Evolutionary conservation across 495 filamentous ascomycete species (phyloP).

Genomic region (Geopyxis carbonaria): DNA sequence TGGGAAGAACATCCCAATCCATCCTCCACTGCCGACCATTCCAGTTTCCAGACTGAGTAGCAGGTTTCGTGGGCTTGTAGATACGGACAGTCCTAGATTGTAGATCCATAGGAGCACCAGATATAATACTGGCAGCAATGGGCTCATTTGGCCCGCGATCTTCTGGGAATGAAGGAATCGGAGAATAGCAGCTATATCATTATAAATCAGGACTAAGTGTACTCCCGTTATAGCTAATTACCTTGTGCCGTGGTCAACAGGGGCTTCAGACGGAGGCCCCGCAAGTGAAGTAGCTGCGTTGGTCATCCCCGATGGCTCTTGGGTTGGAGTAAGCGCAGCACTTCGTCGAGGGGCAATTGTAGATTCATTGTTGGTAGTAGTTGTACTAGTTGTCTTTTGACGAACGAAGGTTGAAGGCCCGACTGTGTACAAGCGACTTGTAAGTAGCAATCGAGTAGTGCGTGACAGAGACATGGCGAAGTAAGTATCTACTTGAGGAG

Average conservation of each 20-base stretch:
- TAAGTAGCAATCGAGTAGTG: too few relatives aligned
- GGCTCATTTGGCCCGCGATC: constrained; percentile 62
- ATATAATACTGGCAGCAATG: constrained; percentile 67
- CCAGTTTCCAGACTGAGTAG: constrained; percentile 83
- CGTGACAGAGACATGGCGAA: too few relatives aligned
- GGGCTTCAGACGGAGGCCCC: constrained; percentile 26
- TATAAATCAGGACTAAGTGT: too few relatives aligned
- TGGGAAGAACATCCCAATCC: constrained; percentile 81
- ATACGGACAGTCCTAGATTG: constrained; percentile 90
- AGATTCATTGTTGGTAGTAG: too few relatives aligned
- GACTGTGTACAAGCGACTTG: too few relatives aligned
- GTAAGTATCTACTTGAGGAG: too few relatives aligned
- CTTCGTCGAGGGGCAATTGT: constrained; percentile 5
- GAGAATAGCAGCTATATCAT: constrained; percentile 69
- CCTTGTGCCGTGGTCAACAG: constrained; percentile 68
- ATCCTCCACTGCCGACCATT: constrained; percentile 78
- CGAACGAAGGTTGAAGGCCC: too few relatives aligned
- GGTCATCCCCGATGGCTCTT: not conserved
- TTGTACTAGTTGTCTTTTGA: too few relatives aligned
- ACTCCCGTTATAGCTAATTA: too few relatives aligned
- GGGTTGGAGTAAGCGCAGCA: not conserved
- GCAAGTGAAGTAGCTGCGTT: constrained; percentile 27
- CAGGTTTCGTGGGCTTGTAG: constrained; percentile 73
- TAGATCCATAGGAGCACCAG: constrained; percentile 81
- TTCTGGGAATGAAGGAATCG: constrained; percentile 49